phyloP scores from a whole-genome alignment of 441 rosid genomes.

The Populus tomentosa region DNA sequence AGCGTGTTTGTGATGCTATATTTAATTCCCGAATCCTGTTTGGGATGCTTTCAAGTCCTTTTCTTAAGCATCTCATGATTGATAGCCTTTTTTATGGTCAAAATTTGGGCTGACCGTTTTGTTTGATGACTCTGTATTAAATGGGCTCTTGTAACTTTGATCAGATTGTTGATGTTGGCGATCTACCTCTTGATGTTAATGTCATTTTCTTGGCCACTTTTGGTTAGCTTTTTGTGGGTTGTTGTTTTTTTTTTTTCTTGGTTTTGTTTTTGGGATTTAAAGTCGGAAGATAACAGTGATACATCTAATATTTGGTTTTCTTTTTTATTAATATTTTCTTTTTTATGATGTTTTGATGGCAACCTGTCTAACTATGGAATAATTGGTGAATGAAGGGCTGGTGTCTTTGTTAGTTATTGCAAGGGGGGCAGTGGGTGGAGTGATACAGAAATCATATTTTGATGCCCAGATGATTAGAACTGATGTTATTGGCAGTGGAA shows the following conservation, averaged over 20 bases:
- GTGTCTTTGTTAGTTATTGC: slow-evolving; percentile 12
- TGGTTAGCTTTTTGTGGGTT: not conserved
- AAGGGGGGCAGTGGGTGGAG: slow-evolving; percentile 18
- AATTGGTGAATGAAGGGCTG: slow-evolving; percentile 27
- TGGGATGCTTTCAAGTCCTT: not conserved
- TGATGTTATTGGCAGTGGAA: slow-evolving; percentile 97
- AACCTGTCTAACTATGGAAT: slow-evolving; percentile 17
- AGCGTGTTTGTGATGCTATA: not conserved
- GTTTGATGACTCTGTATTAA: not conserved
- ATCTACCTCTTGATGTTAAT: not conserved
- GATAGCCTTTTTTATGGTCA: not conserved
- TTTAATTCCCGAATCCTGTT: not conserved
- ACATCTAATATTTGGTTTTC: not conserved
- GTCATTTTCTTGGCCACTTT: slow-evolving; percentile 4
- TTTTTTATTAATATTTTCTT: too few relatives aligned
- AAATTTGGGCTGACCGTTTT: not conserved
- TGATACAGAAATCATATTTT: slow-evolving; percentile 15
- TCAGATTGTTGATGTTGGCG: not conserved
- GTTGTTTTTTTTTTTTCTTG: not conserved
- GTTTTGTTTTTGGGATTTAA: not conserved
- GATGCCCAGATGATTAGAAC: slow-evolving; percentile 62
- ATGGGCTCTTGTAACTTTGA: not conserved
- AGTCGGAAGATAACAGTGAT: not conserved
- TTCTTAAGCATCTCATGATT: not conserved
- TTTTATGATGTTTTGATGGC: slow-evolving; percentile 3